Evolutionary conservation across 129 eudicot species (phyloP).

Genomic region (sunflower (Helianthus annuus)): DNA sequence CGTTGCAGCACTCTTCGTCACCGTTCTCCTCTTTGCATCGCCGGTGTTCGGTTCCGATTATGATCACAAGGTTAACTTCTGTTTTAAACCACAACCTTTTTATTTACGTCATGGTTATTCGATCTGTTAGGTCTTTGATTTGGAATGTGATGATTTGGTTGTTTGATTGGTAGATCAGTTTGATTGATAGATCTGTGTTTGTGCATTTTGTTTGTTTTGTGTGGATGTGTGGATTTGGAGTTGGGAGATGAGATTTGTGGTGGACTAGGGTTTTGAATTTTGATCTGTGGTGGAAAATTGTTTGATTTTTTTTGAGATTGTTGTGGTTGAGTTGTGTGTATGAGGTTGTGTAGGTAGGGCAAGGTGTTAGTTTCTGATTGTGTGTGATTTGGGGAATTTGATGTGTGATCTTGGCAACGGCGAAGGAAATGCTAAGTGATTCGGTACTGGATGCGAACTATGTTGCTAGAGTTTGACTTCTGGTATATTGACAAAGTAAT

Average conservation of each 20-base stretch:
- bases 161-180: constrained; percentile 21
- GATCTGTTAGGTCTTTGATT: constrained; percentile 22
- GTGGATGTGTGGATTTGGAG: not conserved
- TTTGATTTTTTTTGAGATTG: not conserved
- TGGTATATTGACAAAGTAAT: not conserved
- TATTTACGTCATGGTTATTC: not conserved
- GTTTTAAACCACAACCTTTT: not conserved
- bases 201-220: constrained; percentile 14
- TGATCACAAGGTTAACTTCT: constrained; percentile 69
- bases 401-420: constrained; percentile 8
- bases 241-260: constrained; percentile 11
- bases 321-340: not conserved
- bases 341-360: not conserved
- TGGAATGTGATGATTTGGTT: not conserved
- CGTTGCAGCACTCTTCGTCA: constrained; percentile 25
- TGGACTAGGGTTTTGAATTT: constrained; percentile 38
- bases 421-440: constrained; percentile 13
- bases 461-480: constrained; percentile 1
- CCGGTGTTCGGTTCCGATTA: constrained; percentile 72
- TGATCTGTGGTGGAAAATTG: constrained; percentile 18
- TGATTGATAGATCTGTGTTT: constrained; percentile 16
- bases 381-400: constrained; percentile 3
- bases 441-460: not conserved
- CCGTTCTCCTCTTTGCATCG: constrained; percentile 38
- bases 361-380: constrained; percentile 6